phyloP scores from a whole-genome alignment of 163 green algal species.

The Volvox carteri region DNA sequence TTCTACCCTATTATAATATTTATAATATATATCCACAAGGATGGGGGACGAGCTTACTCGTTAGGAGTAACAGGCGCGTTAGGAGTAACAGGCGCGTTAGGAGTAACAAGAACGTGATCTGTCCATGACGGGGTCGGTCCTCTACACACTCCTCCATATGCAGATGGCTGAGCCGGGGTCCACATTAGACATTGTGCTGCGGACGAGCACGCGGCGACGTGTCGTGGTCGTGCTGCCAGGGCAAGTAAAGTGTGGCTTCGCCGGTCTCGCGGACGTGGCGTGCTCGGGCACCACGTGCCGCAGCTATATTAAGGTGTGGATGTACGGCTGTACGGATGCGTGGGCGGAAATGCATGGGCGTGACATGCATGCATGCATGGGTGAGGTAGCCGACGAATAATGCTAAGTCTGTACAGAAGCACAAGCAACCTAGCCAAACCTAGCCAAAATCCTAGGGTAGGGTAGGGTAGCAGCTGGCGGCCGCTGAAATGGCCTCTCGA shows the following conservation, averaged over 20 bases:
- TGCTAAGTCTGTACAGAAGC: too few relatives aligned
- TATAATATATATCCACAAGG: not conserved
- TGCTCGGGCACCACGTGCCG: constrained; percentile 5
- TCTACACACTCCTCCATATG: not conserved
- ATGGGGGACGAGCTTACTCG: not conserved
- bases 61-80: not conserved
- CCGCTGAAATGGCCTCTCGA: not conserved
- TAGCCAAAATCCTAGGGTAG: too few relatives aligned
- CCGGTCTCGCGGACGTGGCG: not conserved
- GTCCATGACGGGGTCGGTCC: not conserved
- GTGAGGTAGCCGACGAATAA: too few relatives aligned
- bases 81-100: not conserved
- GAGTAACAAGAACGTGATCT: not conserved
- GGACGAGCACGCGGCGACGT: not conserved
- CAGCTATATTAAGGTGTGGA: not conserved
- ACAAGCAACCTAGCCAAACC: too few relatives aligned
- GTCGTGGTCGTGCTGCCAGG: not conserved
- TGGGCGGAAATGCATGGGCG: too few relatives aligned
- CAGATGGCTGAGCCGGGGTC: not conserved
- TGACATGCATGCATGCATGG: too few relatives aligned
- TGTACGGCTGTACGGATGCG: not conserved
- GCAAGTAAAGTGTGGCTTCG: not conserved
- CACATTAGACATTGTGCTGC: not conserved
- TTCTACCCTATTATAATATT: too few relatives aligned
- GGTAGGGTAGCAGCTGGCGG: too few relatives aligned